Percentiles rank a stretch among this genome's conserved stretches.
Evolutionary conservation across 257 asterid genomes (phyloP).

Genomic region (Vinca minor): DNA sequence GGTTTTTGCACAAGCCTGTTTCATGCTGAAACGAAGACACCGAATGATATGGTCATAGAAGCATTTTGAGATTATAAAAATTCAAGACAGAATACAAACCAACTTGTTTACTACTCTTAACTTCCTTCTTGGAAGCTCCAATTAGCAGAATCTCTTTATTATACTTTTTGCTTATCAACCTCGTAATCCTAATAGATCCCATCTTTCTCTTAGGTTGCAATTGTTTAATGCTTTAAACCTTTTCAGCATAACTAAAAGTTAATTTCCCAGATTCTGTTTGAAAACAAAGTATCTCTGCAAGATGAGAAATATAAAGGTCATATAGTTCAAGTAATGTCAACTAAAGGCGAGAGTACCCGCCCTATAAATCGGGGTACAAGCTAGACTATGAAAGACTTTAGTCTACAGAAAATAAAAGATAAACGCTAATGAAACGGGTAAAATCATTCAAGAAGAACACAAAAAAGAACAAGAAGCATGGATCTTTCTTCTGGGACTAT

Average conservation of each 20-base stretch:
- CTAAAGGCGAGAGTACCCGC: background rate
- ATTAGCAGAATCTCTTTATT: too few relatives aligned
- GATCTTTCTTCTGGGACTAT: background rate
- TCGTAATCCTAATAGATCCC: background rate
- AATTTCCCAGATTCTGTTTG: background rate
- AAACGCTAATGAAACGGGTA: too few relatives aligned
- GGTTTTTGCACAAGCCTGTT: slow-evolving; percentile 86
- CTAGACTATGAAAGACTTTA: background rate
- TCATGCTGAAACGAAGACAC: slow-evolving; percentile 60
- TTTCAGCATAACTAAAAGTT: background rate
- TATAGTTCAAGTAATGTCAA: background rate
- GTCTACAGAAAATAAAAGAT: too few relatives aligned
- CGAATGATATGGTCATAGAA: background rate
- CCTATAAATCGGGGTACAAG: background rate
- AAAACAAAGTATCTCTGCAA: background rate
- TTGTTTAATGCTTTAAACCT: background rate
- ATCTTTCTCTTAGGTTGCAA: background rate
- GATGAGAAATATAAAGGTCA: background rate
- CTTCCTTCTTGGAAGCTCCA: too few relatives aligned
- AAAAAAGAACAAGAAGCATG: too few relatives aligned
- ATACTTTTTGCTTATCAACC: background rate
- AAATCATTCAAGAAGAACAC: too few relatives aligned
- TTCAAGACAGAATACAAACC: background rate
- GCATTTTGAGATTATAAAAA: background rate
- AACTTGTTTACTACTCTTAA: too few relatives aligned